A percentile compares a stretch with the other conserved stretches of the same genome.
These are phyloP conservation scores for Aegilops tauschii DNA, from an alignment of 176 grass and related monocot species.

Conservation along the genomic window DNA sequence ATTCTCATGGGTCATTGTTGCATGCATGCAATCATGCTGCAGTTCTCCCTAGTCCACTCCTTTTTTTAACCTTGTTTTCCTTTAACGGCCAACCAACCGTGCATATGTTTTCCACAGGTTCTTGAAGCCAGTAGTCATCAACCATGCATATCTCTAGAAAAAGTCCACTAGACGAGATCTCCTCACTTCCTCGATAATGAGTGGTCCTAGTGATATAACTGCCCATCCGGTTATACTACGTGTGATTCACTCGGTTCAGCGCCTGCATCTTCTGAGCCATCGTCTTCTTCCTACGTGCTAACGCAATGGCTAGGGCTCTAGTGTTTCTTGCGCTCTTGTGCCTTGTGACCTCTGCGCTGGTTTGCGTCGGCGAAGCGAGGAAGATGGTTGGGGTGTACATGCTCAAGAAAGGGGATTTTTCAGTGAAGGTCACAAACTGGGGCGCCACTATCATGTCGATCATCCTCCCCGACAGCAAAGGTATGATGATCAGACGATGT, in stretches of 20 bases:
- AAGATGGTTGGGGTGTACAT: slow-evolving; percentile 60
- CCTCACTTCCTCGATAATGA: neutral
- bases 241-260: neutral
- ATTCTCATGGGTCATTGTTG: neutral
- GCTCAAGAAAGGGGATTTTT: slow-evolving; percentile 72
- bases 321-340: slow-evolving; percentile 31
- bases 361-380: slow-evolving; percentile 5
- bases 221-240: neutral
- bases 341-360: slow-evolving; percentile 15
- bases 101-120: neutral
- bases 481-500: neutral
- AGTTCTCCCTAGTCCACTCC: neutral
- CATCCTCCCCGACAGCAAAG: slow-evolving; percentile 67
- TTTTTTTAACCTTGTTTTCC: neutral
- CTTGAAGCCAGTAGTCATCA: neutral
- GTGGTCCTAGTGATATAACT: neutral
- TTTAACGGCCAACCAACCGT: neutral
- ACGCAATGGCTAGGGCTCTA: slow-evolving; percentile 37
- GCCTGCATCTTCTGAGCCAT: neutral
- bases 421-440: slow-evolving; percentile 70
- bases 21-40: neutral
- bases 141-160: neutral
- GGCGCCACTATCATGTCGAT: slow-evolving; percentile 66
- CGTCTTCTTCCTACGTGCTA: neutral
- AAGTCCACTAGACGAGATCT: neutral